Conservation (phyloP, 768 basidiomycete genomes). For the Mycena epipterygia region DNA sequence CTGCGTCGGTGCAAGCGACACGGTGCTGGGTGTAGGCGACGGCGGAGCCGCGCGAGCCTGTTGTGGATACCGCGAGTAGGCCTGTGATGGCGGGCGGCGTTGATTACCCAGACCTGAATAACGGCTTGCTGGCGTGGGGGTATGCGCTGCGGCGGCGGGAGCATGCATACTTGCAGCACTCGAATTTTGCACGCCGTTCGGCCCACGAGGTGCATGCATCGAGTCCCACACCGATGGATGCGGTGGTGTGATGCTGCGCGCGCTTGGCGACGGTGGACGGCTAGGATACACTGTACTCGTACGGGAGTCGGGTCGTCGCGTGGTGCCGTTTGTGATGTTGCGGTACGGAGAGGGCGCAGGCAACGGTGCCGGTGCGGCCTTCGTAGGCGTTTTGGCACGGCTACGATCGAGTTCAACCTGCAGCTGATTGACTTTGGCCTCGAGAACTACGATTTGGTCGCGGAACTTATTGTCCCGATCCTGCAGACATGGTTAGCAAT, state of each 20-base stretch:
- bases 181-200: slow-evolving; percentile 46
- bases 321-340: slow-evolving; percentile 57
- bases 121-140: slow-evolving; percentile 43
- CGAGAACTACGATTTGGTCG: slow-evolving; percentile 74
- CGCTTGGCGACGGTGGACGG: slow-evolving; percentile 55
- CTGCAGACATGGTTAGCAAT: slow-evolving; percentile 50
- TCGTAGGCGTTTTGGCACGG: slow-evolving; percentile 52
- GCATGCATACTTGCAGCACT: slow-evolving; percentile 46
- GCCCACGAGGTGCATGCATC: slow-evolving; percentile 62
- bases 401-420: slow-evolving; percentile 68
- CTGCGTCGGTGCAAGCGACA: slow-evolving; percentile 79
- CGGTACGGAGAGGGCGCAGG: slow-evolving; percentile 54
- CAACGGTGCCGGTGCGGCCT: slow-evolving; percentile 43
- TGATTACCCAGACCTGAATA: slow-evolving; percentile 50
- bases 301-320: slow-evolving; percentile 80
- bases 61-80: slow-evolving; percentile 27
- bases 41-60: slow-evolving; percentile 29
- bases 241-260: slow-evolving; percentile 64
- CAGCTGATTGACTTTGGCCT: slow-evolving; percentile 68
- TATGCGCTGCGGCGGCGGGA: slow-evolving; percentile 32
- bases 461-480: slow-evolving; percentile 79
- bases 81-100: slow-evolving; percentile 30
- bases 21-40: slow-evolving; percentile 84
- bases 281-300: slow-evolving; percentile 72
- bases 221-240: slow-evolving; percentile 79